Percentiles rank a stretch among this genome's conserved stretches.
Conservation (phyloP, 805 yeast species). For the Starmerella ratchasimensis region DNA sequence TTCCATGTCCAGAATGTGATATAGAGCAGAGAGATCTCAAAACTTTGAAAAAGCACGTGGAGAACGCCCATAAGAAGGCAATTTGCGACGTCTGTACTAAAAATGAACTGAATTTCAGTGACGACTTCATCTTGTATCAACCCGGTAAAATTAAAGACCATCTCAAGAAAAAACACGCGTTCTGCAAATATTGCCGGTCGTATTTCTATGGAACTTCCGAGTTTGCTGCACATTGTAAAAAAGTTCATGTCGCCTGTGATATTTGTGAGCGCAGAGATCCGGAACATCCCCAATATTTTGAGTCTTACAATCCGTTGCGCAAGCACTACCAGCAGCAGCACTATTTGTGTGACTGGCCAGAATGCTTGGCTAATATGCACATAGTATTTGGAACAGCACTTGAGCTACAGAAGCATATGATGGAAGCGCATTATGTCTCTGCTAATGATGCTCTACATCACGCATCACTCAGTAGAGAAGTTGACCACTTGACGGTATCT, state of each 20-base stretch:
- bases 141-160: slow-evolving; percentile 54
- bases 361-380: slow-evolving; percentile 77
- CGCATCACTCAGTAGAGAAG: too few species aligned
- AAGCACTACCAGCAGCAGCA: slow-evolving; percentile 64
- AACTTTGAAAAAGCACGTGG: slow-evolving; percentile 51
- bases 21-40: slow-evolving; percentile 33
- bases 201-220: slow-evolving; percentile 85
- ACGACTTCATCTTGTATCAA: slow-evolving; percentile 52
- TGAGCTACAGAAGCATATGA: slow-evolving; percentile 77
- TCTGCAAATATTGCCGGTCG: slow-evolving; percentile 61
- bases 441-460: too few species aligned
- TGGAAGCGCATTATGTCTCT: slow-evolving; percentile 58
- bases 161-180: slow-evolving; percentile 53
- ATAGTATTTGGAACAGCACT: slow-evolving; percentile 81
- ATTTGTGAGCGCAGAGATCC: slow-evolving; percentile 60
- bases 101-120: slow-evolving; percentile 64
- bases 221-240: slow-evolving; percentile 64
- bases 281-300: slow-evolving; percentile 54
- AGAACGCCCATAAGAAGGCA: slow-evolving; percentile 42
- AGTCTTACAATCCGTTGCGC: slow-evolving; percentile 59
- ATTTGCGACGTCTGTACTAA: slow-evolving; percentile 66
- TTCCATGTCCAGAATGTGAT: slow-evolving; percentile 25
- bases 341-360: slow-evolving; percentile 58
- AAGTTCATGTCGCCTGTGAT: slow-evolving; percentile 75
- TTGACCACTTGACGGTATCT: neutral